These are phyloP conservation scores for Graphiopsis chlorocephala DNA, from an alignment of 2,329 filamentous ascomycete genomes.

Conservation along the genomic window DNA sequence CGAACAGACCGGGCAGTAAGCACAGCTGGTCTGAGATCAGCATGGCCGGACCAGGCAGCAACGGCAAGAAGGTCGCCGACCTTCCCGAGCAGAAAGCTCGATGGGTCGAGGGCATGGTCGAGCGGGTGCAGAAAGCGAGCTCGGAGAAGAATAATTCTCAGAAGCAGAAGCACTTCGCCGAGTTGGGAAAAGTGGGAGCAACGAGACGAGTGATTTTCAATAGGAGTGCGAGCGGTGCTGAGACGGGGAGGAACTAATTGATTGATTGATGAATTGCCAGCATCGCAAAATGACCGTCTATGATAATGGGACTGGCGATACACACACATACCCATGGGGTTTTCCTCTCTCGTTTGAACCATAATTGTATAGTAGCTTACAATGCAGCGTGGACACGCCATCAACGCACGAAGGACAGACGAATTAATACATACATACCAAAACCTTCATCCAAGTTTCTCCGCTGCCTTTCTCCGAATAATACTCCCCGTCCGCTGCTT, in stretches of 20 bases:
- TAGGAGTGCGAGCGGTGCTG: slow-evolving; percentile 28
- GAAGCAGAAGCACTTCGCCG: slow-evolving; percentile 55
- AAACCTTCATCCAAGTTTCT: not conserved
- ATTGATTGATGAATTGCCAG: not conserved
- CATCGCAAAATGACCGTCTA: not conserved
- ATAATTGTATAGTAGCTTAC: not conserved
- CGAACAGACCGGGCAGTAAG: slow-evolving; percentile 24
- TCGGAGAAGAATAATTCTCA: slow-evolving; percentile 37
- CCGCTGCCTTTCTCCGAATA: not conserved
- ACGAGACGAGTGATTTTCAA: slow-evolving; percentile 68
- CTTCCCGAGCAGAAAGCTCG: slow-evolving; percentile 65
- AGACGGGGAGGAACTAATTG: not conserved
- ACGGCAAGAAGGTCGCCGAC: slow-evolving; percentile 48
- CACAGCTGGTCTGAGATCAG: slow-evolving; percentile 21
- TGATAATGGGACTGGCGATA: not conserved
- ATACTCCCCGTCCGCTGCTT: not conserved
- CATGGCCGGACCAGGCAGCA: not conserved
- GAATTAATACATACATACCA: not conserved
- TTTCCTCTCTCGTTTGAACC: not conserved
- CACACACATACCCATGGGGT: not conserved
- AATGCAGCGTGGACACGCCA: not conserved
- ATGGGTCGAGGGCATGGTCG: slow-evolving; percentile 82
- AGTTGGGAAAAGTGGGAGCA: slow-evolving; percentile 68
- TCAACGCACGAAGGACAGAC: not conserved
- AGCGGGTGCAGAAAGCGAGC: slow-evolving; percentile 71